Evolutionary conservation across 164 flowering plant species (phyloP), one percentile per base, ranked within the genome.

Genomic region (Piper longum): DNA sequence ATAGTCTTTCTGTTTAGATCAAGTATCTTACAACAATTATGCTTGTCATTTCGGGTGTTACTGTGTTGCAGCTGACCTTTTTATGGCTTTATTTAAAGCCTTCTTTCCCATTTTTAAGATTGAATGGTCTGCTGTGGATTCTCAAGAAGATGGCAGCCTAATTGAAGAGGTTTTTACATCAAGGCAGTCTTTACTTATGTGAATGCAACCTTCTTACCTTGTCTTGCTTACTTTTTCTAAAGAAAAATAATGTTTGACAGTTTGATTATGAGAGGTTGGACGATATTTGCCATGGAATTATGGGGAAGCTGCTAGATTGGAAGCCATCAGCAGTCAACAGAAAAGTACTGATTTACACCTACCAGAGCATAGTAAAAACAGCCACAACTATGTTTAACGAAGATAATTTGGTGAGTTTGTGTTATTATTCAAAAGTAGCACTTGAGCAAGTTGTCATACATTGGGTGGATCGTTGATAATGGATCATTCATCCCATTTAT

Each of bases 351-450:
- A 64, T 77, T 43, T 78, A 76, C 71, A 63, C 78, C 61, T 84
- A 74, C 75, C 83, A 87, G 97, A 82, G 78, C 73, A 62, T 88
- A 16, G 66, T 81, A 5, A 83, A 80, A 65, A 74, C 76, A 51
- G 72, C 79, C 44, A 19, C 69, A 43, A 70, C 76, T n/a, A 43
- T 60, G 4, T 69, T 63, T 54, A 72, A 81, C 56, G 61, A 70
- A 36, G 76, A 72, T 68, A 48, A 55, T 64, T 56, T 61, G 64
- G 74, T 55, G 16, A 67, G 85, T 86, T 26, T 26, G 36, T 26
- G 36, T 26, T 26, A 26, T 26, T 26, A 26, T 26, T 26, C 36
- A 26, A 26, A 26, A 26, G 36, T 26, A 26, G 36, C 36, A 26
- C 36, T 26, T 26, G 36, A 26, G 36, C 36, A 26, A 26, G 36